Conservation (phyloP, 108 stramenopile species). For the Cyclotella atomus region DNA sequence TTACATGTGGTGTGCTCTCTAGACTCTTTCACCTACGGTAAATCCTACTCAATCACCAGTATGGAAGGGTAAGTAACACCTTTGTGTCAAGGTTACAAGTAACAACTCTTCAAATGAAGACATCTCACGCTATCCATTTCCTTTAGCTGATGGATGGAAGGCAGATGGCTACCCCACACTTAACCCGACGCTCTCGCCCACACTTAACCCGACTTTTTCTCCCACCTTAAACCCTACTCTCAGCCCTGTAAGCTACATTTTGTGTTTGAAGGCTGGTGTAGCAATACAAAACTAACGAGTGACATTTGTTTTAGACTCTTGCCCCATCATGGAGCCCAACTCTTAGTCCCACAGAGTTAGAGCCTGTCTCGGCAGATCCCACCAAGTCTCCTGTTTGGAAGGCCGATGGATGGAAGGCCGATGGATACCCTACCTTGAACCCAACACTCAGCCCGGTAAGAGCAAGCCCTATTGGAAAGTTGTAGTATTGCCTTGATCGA, state of each 20-base stretch:
- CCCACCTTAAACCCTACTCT: neutral
- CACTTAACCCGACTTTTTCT: neutral
- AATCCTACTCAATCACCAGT: neutral
- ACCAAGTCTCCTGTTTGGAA: conserved; percentile 11
- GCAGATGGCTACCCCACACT: neutral
- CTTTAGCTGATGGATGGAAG: neutral
- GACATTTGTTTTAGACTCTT: no score
- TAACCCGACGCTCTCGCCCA: neutral
- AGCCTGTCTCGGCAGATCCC: neutral
- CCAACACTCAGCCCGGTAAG: conserved; percentile 5
- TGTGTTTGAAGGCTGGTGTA: no score
- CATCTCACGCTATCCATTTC: no score
- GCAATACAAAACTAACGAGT: no score
- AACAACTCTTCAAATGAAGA: neutral
- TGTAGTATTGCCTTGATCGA: no score
- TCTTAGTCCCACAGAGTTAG: neutral
- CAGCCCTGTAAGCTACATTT: neutral
- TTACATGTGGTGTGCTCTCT: neutral
- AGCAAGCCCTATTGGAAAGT: no score
- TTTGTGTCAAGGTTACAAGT: neutral
- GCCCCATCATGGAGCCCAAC: neutral
- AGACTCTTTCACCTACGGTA: neutral
- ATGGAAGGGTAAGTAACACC: conserved; percentile 1
- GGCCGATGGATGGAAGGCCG: conserved; percentile 1
- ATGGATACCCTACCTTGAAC: conserved; percentile 5